phyloP scores from a whole-genome alignment of 2,329 filamentous ascomycete species.

The Fusarium caatingaense region DNA sequence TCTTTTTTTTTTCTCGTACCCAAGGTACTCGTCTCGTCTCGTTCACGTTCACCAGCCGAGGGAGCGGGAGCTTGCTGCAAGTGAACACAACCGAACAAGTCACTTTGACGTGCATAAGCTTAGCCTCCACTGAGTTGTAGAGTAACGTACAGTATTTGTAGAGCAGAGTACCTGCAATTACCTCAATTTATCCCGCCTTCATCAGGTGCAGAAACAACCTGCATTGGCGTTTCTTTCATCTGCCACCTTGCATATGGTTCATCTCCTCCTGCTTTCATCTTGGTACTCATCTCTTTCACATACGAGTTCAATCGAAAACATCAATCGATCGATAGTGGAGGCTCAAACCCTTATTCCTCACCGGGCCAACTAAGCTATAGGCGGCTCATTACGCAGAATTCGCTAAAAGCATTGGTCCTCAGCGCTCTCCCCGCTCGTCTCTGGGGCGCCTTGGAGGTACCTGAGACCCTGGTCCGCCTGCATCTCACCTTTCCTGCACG shows the following conservation, averaged over 20 bases:
- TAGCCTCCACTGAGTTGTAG: background rate
- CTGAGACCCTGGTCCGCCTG: conserved; percentile 30
- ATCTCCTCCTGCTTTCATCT: conserved; percentile 8
- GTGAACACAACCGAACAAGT: conserved; percentile 40
- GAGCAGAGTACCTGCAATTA: conserved; percentile 1
- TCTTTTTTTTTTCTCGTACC: conserved; percentile 19
- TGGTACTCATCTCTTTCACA: background rate
- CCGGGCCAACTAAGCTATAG: conserved; percentile 26
- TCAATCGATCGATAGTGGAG: background rate
- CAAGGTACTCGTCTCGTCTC: background rate
- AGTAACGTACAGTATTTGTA: background rate
- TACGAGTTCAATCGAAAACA: conserved; percentile 17
- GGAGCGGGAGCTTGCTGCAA: conserved; percentile 30
- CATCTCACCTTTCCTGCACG: conserved; percentile 37
- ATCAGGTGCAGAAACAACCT: conserved; percentile 14
- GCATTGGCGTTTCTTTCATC: background rate
- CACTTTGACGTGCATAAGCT: conserved; percentile 40
- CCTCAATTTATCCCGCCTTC: conserved; percentile 20
- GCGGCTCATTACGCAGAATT: conserved; percentile 22
- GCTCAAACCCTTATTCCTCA: conserved; percentile 6
- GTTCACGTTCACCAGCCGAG: conserved; percentile 27
- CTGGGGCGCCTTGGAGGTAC: conserved; percentile 36
- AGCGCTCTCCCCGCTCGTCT: conserved; percentile 31
- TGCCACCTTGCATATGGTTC: background rate
- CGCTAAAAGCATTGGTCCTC: conserved; percentile 37